phyloP scores from a whole-genome alignment of 306 rosid genomes.

The Nissolia schottii region DNA sequence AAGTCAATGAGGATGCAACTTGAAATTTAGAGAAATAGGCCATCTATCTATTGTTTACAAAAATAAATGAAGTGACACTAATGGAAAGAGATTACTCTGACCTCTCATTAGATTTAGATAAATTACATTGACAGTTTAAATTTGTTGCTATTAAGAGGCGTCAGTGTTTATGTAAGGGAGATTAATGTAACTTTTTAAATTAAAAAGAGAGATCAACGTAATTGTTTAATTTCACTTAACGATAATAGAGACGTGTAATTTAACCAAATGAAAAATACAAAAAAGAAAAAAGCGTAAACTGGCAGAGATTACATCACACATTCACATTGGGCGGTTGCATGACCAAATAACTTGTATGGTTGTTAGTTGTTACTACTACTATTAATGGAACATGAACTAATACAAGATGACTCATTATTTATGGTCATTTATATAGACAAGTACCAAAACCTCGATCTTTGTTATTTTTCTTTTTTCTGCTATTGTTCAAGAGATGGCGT shows the following conservation, averaged over 20 bases:
- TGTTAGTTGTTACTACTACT: neutral
- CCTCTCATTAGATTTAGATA: too few species aligned
- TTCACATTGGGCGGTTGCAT: neutral
- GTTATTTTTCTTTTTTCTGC: neutral
- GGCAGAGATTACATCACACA: neutral
- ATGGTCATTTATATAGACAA: neutral
- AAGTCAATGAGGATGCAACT: neutral
- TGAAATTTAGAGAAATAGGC: neutral
- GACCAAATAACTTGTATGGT: neutral
- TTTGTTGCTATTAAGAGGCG: too few species aligned
- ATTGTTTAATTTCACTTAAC: too few species aligned
- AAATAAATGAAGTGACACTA: too few species aligned
- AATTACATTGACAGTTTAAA: too few species aligned
- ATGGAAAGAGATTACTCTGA: too few species aligned
- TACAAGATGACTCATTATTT: neutral
- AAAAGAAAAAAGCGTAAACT: neutral
- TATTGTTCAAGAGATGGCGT: slow-evolving; percentile 40
- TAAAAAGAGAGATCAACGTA: too few species aligned
- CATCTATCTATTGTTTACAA: too few species aligned
- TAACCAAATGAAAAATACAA: too few species aligned
- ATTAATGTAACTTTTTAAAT: too few species aligned
- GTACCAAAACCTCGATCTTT: neutral
- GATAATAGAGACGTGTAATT: too few species aligned
- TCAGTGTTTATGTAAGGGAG: too few species aligned
- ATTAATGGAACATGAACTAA: neutral